Percentiles rank a stretch among this genome's conserved stretches.
phyloP scores from a whole-genome alignment of 2,329 filamentous ascomycete genomes.

The Penicillium thymicola region DNA sequence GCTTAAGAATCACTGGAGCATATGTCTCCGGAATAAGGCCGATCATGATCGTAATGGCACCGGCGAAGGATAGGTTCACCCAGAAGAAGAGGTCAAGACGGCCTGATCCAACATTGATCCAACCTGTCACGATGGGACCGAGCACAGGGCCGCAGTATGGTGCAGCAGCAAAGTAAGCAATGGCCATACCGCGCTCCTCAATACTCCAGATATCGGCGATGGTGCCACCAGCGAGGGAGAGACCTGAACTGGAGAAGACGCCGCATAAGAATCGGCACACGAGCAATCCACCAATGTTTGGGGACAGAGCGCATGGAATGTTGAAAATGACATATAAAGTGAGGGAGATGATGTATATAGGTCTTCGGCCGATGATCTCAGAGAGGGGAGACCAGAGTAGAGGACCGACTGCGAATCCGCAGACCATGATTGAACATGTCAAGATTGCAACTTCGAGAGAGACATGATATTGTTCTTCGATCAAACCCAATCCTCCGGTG shows the following conservation, averaged over 20 bases:
- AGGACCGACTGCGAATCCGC: slow-evolving; percentile 65
- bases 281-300: slow-evolving; percentile 31
- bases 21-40: slow-evolving; percentile 37
- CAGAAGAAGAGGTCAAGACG: slow-evolving; percentile 35
- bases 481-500: slow-evolving; percentile 67
- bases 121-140: slow-evolving; percentile 71
- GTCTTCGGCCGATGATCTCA: slow-evolving; percentile 32
- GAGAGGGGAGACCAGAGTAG: slow-evolving; percentile 32
- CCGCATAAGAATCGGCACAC: slow-evolving; percentile 30
- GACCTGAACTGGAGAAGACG: slow-evolving; percentile 30
- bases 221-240: slow-evolving; percentile 30
- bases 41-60: slow-evolving; percentile 23
- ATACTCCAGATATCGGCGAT: slow-evolving; percentile 66
- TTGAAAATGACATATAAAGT: slow-evolving; percentile 35
- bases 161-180: slow-evolving; percentile 75
- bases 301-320: slow-evolving; percentile 34
- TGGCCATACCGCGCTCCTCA: slow-evolving; percentile 75
- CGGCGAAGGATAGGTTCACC: slow-evolving; percentile 33
- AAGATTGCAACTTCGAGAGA: slow-evolving; percentile 70
- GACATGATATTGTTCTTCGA: slow-evolving; percentile 61
- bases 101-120: slow-evolving; percentile 50
- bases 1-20: slow-evolving; percentile 33
- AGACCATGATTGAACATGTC: slow-evolving; percentile 69
- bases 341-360: slow-evolving; percentile 35
- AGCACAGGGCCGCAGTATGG: slow-evolving; percentile 75